Conservation (phyloP, 2,329 filamentous ascomycete genomes). For the Didymella lethalis region DNA sequence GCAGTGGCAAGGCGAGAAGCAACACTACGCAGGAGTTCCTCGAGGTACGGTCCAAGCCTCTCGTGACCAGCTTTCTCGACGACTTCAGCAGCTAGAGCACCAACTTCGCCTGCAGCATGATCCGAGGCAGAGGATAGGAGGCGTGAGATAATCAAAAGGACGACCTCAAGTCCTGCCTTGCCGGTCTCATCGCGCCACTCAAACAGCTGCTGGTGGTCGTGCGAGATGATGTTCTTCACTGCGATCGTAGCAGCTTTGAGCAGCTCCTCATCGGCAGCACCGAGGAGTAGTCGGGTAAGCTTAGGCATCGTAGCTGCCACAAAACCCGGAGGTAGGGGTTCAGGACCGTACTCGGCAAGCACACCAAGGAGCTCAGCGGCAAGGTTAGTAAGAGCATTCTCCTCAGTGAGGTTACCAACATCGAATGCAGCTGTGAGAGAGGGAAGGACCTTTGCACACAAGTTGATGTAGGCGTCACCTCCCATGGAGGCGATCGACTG, state of each 20-base stretch:
- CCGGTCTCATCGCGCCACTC: constrained; percentile 80
- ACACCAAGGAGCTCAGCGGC: constrained; percentile 85
- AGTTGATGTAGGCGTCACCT: constrained; percentile 73
- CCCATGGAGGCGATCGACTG: constrained; percentile 70
- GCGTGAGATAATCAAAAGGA: constrained; percentile 89
- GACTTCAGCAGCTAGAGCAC: constrained; percentile 89
- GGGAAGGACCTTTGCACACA: constrained; percentile 87
- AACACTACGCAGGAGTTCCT: constrained; percentile 87
- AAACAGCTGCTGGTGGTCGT: constrained; percentile 90
- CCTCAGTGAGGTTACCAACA: constrained; percentile 82
- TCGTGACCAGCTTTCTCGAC: constrained; percentile 96
- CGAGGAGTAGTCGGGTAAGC: constrained; percentile 80
- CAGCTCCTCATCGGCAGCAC: constrained; percentile 85
- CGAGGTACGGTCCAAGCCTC: constrained; percentile 86
- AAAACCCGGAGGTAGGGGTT: constrained; percentile 86
- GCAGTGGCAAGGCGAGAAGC: constrained; percentile 84
- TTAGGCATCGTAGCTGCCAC: constrained; percentile 87
- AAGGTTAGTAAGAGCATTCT: constrained; percentile 84
- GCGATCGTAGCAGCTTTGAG: constrained; percentile 85
- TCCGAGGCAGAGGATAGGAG: constrained; percentile 84
- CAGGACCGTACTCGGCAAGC: constrained; percentile 80
- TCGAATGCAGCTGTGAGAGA: constrained; percentile 89
- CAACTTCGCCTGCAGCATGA: constrained; percentile 93
- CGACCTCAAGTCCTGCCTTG: constrained; percentile 85
- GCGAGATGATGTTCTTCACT: constrained; percentile 86